Base-by-base conservation (phyloP, 108 stramenopile species). In the Cylindrotheca fusiformis region DNA sequence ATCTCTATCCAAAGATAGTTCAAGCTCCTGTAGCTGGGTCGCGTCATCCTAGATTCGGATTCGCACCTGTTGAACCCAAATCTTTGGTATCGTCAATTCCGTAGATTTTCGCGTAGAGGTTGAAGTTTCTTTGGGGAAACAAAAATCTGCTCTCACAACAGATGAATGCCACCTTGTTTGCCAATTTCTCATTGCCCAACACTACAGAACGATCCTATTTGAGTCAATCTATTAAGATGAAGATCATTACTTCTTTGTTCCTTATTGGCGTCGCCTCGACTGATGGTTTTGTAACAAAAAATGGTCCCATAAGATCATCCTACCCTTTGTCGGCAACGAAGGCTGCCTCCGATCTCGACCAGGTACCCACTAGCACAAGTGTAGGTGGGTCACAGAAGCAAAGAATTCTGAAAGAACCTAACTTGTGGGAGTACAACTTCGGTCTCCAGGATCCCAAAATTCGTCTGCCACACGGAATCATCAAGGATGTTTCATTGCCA, bases 381-480 rank as follows among this genome's bases (percentile, higher is more conserved):
- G 29, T 48, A 21, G 68, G 51, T 19, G 59, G 48, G 22, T 29
- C 48, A 5, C 19, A 47, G 21, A 82, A 83, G 47, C 63, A 82
- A 51, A 90, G 83, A 55, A 86, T 94, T 17, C 52, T 94, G 10
- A 81, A 77, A 61, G 89, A 91, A 72, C 93, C 93, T 8, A 74
- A 76, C 6, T 52, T 95, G 19, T 95, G 90, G 90, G 89, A 95
- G 51, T 95, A 95, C 83, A 91, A 91, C 79, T 91, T 95, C 74
- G 90, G 93, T 41, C 72, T 95, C 0, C 93, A 95, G 67, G 86
- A 88, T 63, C 93, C 90, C 20, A 24, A 71, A 23, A 61, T 95
- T 17, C 44, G 81, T 14, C 72, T 92, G 4, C 90, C 88, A 22
- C 90, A 92, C 63, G 86, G 86, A 14, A 77, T 95, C 23, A 52